Conservation (phyloP, 2,329 filamentous ascomycete species). For the Trichoderma sp. region DNA sequence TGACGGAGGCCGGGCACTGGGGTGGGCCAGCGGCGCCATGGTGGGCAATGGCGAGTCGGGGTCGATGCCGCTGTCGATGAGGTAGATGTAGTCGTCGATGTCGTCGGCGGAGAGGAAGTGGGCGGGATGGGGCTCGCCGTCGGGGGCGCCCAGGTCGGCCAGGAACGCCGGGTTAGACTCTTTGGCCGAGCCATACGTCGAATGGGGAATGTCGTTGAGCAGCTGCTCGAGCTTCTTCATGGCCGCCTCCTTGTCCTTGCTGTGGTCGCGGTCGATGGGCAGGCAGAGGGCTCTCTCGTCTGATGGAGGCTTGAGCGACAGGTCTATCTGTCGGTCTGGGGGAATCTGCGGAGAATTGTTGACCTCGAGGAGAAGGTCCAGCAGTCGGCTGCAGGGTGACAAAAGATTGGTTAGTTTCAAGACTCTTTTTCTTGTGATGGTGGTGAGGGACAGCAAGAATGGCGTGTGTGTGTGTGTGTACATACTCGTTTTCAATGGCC, state of each 20-base stretch:
- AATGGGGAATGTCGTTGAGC: conserved; percentile 56
- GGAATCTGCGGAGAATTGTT: conserved; percentile 83
- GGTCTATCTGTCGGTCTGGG: conserved; percentile 71
- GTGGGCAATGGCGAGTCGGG: conserved; percentile 50
- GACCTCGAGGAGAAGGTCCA: conserved; percentile 86
- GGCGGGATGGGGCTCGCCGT: conserved; percentile 60
- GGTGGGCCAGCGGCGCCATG: conserved; percentile 54
- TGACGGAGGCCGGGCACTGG: conserved; percentile 42
- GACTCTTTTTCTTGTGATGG: conserved; percentile 27
- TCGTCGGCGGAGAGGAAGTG: conserved; percentile 70
- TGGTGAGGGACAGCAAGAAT: conserved; percentile 1
- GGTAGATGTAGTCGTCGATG: conserved; percentile 72
- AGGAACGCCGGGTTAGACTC: conserved; percentile 64
- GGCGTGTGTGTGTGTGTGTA: neutral
- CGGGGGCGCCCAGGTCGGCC: conserved; percentile 52
- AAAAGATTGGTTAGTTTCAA: neutral
- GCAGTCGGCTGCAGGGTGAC: conserved; percentile 66
- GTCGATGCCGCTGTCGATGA: conserved; percentile 59
- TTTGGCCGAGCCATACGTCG: conserved; percentile 55
- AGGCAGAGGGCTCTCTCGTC: conserved; percentile 43
- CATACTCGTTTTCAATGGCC: conserved; percentile 90
- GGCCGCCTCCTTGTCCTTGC: conserved; percentile 47
- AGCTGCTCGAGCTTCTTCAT: conserved; percentile 55
- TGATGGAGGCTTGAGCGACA: conserved; percentile 55
- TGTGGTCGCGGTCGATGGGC: conserved; percentile 40